phyloP scores from a whole-genome alignment of 345 rosid genomes.

The Salix arbutifolia region DNA sequence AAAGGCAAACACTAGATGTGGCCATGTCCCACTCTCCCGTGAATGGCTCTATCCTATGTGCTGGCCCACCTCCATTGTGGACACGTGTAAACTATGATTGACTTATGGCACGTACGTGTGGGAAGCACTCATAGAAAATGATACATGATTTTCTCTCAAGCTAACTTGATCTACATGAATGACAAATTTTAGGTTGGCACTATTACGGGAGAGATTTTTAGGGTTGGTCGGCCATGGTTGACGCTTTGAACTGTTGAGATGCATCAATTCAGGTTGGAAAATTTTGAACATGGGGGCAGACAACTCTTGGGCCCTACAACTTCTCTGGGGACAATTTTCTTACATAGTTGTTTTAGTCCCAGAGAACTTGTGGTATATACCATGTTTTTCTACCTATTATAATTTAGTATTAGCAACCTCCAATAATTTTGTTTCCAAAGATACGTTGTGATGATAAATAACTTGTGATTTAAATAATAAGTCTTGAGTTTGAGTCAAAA shows the following conservation, averaged over 20 bases:
- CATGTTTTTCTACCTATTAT: not conserved
- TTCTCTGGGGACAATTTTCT: no score
- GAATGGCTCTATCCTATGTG: conserved; percentile 26
- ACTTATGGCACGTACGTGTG: conserved; percentile 34
- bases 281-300: not conserved
- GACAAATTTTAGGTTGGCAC: conserved; percentile 8
- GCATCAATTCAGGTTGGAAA: not conserved
- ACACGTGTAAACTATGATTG: conserved; percentile 14
- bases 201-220: conserved; percentile 2
- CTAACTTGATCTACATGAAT: conserved; percentile 1
- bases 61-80: not conserved
- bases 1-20: not conserved
- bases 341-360: not conserved
- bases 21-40: conserved; percentile 22
- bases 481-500: fast-evolving
- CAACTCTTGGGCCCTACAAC: not conserved
- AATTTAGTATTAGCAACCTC: no score
- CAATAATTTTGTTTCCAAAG: no score
- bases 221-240: conserved; percentile 30
- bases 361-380: not conserved
- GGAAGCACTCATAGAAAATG: conserved; percentile 5
- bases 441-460: no score
- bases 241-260: not conserved
- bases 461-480: fast-evolving
- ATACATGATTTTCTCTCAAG: not conserved